A percentile compares a stretch with the other conserved stretches of the same genome.
Conservation (phyloP, 495 filamentous ascomycete genomes). For the Penicillium parvum region DNA sequence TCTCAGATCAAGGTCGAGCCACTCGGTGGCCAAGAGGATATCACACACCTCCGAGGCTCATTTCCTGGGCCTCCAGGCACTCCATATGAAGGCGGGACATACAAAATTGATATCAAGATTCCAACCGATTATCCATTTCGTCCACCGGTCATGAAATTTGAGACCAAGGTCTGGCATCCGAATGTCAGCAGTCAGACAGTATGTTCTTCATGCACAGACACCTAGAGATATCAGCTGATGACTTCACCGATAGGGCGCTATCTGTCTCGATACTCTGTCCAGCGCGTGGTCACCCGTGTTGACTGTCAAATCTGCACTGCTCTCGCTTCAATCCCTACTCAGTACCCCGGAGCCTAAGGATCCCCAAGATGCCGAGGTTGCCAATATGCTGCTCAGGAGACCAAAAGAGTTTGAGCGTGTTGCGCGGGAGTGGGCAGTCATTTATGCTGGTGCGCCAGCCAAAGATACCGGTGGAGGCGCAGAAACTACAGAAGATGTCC, state of each 20-base stretch:
- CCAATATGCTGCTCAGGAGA: constrained; percentile 77
- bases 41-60: constrained; percentile 78
- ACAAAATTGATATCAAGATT: constrained; percentile 77
- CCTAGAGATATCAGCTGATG: no score
- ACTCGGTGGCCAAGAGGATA: constrained; percentile 59
- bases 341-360: constrained; percentile 93
- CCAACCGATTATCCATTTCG: constrained; percentile 90
- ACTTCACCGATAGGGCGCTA: constrained; percentile 92
- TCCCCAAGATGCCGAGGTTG: constrained; percentile 95
- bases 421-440: constrained; percentile 85
- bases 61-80: constrained; percentile 89
- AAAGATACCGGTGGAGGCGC: constrained; percentile 43
- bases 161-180: constrained; percentile 96
- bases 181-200: constrained; percentile 96
- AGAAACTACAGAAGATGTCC: constrained; percentile 37
- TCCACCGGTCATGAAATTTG: constrained; percentile 87
- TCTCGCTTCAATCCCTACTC: constrained; percentile 89
- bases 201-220: no score
- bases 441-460: constrained; percentile 75
- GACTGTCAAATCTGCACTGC: constrained; percentile 90
- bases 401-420: constrained; percentile 75
- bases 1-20: constrained; percentile 70
- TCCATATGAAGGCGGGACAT: constrained; percentile 88
- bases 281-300: constrained; percentile 90
- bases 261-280: constrained; percentile 92